A percentile compares a stretch with the other conserved stretches of the same genome.
Conservation (phyloP, 2,329 filamentous ascomycete species). For the Rutstroemia sp. region DNA sequence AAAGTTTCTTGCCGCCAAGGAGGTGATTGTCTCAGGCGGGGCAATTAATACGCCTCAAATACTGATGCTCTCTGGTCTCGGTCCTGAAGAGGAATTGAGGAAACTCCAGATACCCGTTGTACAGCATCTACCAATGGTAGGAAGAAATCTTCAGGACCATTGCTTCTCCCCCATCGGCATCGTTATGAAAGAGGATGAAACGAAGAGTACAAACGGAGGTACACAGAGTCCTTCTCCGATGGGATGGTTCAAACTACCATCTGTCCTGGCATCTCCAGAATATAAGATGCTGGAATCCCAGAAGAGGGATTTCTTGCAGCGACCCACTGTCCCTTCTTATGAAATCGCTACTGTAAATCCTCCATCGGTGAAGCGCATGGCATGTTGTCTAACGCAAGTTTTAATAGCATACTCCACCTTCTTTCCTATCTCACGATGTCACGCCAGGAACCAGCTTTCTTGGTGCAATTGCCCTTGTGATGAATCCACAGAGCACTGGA, state of each 20-base stretch:
- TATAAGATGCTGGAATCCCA: conserved; percentile 33
- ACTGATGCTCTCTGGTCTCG: conserved; percentile 40
- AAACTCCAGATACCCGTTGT: conserved; percentile 24
- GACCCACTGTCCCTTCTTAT: not conserved
- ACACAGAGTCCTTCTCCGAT: conserved; percentile 40
- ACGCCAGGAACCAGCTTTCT: conserved; percentile 2
- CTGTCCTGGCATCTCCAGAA: conserved; percentile 36
- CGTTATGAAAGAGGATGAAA: conserved; percentile 29
- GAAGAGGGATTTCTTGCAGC: not conserved
- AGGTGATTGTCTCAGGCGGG: conserved; percentile 39
- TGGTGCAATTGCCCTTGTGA: conserved; percentile 23
- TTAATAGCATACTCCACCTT: conserved; percentile 26
- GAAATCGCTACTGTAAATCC: not conserved
- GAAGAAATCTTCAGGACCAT: conserved; percentile 36
- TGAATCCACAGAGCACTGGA: conserved; percentile 40
- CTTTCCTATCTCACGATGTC: conserved; percentile 1
- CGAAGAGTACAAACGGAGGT: conserved; percentile 36
- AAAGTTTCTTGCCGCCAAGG: conserved; percentile 22
- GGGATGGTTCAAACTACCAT: conserved; percentile 39
- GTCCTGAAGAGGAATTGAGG: conserved; percentile 30
- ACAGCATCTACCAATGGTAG: conserved; percentile 32
- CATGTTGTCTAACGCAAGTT: conserved; percentile 36
- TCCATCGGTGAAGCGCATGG: not conserved
- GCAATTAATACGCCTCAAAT: conserved; percentile 36
- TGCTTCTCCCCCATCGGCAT: conserved; percentile 30